Evolutionary conservation across 2,329 filamentous ascomycete species (phyloP), one percentile per base, ranked within the genome.

Genomic region (Chaetoscypha palmicola): DNA sequence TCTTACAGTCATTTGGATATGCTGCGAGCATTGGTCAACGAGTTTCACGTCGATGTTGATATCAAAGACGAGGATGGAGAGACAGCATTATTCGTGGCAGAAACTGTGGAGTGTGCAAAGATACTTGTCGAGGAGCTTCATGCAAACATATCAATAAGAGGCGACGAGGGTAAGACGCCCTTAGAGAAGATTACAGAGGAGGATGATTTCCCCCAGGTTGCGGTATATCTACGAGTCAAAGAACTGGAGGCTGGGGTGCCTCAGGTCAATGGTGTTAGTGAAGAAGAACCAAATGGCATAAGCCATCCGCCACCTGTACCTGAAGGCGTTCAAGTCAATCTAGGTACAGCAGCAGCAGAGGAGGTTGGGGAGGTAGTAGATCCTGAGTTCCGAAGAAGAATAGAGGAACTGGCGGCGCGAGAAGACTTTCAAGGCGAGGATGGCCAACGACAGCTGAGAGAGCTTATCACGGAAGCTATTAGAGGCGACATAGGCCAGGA

Each of bases 81-180:
- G 67, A 96, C 91, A 1, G 85, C 91, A n/a, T 71, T 98, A 3
- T 98, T 95, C 60, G 87, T 89, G n/a, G 80, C 82, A 21, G 92
- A 98, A 66, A 86, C 79, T 0, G 71, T 84, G 38, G 81, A 86
- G 3, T 82, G 88, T 33, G 91, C 91, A 16, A 78, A 77, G 56
- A 76, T 82, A 41, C 71, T 98, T 5, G 77, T 97, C 2, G 87
- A 94, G 58, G 88, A 95, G 63, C 71, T 97, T 2, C 78, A 81
- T 4, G 77, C 85, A 23, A 80, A 94, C 55, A 64, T 77, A 28
- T 67, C 66, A 16, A 70, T 82, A 47, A 73, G 68, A 53, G 90
- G 92, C 51, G 68, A 73, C 17, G 87, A 94, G 12, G 89, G 86
- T 2, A 68, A 84, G 59, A 94, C 84, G 1, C 90, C 92, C 1